Evolutionary conservation across 306 rosid genomes (phyloP), one percentile per base, ranked within the genome.

Genomic region (Prinsepia uniflora): DNA sequence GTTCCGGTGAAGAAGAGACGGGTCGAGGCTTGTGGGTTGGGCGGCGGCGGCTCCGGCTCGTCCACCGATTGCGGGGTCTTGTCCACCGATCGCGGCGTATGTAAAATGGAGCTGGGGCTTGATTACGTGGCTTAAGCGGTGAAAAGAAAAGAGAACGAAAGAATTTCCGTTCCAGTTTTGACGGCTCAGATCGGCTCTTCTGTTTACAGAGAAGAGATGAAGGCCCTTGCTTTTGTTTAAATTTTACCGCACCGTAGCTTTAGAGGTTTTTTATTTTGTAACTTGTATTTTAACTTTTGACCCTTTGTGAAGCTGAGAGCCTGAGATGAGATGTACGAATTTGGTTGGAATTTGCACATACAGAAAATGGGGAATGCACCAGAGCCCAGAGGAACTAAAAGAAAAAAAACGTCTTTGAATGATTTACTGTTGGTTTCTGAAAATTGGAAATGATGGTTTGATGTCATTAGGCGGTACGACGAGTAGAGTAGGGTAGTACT

Each of bases 1-100:
- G 84, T 90, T 22, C 98, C 97, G 0, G 78, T 90, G 65, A 93
- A 93, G 84, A 93, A 93, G 82, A 80, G 98, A 22, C 85, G 84
- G 81, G 71, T 90, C 14, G 80, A 81, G 45, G 62, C 69, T 3
- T 45, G 44, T 39, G 71, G 59, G 0, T 52, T n/a, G 8, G 55
- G 62, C 42, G 41, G 43, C 6, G 53, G 56, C 42, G 41, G 43
- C n/a, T n/a, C n/a, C n/a, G n/a, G n/a, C n/a, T n/a, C n/a, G 3
- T 30, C 74, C 8, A 18, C 68, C 10, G 72, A 46, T 10, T 71
- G 44, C 65, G 81, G 77, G 5, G 53, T 19, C 20, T 67, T 77
- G 3, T 30, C 74, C 8, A 18, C 68, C 10, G 72, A 46, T 10
- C 74, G 44, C 65, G 81, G 77, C 78, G 75, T 63, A 47, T 81